These are phyloP conservation scores for Fusarium sp. DNA, from an alignment of 2,329 filamentous ascomycete species.

Conservation along the genomic window DNA sequence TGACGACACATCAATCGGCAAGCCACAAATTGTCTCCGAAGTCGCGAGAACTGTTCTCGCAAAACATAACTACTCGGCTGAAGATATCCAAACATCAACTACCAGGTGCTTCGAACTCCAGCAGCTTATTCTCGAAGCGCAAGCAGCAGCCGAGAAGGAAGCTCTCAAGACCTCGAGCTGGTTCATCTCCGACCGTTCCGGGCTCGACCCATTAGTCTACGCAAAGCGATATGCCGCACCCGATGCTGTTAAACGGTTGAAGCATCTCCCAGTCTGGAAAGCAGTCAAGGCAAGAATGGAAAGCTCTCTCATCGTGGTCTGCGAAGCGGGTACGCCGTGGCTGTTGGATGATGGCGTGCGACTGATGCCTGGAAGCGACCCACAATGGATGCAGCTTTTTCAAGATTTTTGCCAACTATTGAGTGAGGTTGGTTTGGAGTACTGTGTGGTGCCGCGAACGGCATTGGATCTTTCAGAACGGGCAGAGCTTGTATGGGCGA, in stretches of 20 bases:
- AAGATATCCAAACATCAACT: slow-evolving; percentile 47
- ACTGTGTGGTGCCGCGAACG: slow-evolving; percentile 8
- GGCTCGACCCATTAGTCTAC: slow-evolving; percentile 56
- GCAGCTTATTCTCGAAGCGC: slow-evolving; percentile 51
- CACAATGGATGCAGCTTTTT: slow-evolving; percentile 14
- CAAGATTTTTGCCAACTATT: slow-evolving; percentile 11
- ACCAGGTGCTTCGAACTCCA: slow-evolving; percentile 49
- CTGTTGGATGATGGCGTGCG: slow-evolving; percentile 27
- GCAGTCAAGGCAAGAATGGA: slow-evolving; percentile 49
- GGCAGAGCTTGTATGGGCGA: slow-evolving; percentile 4
- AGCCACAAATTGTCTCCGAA: slow-evolving; percentile 48
- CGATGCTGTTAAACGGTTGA: slow-evolving; percentile 39
- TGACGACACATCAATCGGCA: neutral
- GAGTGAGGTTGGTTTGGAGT: slow-evolving; percentile 3
- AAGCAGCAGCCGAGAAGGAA: slow-evolving; percentile 46
- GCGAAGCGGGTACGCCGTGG: slow-evolving; percentile 44
- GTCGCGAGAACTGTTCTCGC: slow-evolving; percentile 51
- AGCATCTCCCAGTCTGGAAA: slow-evolving; percentile 37
- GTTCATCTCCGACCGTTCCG: slow-evolving; percentile 57
- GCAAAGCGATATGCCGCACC: slow-evolving; percentile 46
- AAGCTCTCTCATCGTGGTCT: slow-evolving; percentile 50
- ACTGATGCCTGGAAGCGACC: slow-evolving; percentile 18
- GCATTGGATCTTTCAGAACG: slow-evolving; percentile 3
- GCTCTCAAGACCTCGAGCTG: slow-evolving; percentile 30
- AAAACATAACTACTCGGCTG: slow-evolving; percentile 46